Percentiles rank a stretch among this genome's conserved stretches.
Evolutionary conservation across 441 rosid genomes (phyloP).

Genomic region (Euphorbia neoarborescens): DNA sequence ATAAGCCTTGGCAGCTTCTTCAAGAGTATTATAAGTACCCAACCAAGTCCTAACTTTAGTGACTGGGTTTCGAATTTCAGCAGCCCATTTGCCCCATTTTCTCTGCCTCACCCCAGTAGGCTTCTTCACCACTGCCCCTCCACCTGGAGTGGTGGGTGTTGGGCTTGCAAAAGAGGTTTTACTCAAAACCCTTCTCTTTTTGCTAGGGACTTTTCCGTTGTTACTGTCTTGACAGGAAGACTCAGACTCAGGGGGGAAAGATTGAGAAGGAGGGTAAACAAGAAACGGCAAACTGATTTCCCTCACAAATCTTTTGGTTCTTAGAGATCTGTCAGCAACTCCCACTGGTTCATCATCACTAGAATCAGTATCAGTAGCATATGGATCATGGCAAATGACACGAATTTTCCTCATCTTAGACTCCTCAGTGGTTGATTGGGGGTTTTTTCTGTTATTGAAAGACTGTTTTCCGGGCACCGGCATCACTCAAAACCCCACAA

Average conservation of each 20-base stretch:
- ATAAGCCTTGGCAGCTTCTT: slow-evolving; percentile 80
- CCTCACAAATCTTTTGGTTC: slow-evolving; percentile 41
- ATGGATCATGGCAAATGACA: slow-evolving; percentile 63
- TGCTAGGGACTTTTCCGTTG: slow-evolving; percentile 24
- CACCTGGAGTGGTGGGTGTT: not conserved
- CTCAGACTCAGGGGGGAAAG: slow-evolving; percentile 31
- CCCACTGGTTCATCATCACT: slow-evolving; percentile 56
- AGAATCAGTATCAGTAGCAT: slow-evolving; percentile 84
- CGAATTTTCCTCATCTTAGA: slow-evolving; percentile 49
- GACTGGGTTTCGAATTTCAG: slow-evolving; percentile 79
- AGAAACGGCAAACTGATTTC: slow-evolving; percentile 43
- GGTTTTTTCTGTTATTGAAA: slow-evolving; percentile 22
- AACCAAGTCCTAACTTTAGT: slow-evolving; percentile 68
- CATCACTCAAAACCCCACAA: slow-evolving; percentile 36
- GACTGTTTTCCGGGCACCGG: slow-evolving; percentile 28
- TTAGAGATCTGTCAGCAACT: not conserved
- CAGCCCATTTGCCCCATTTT: slow-evolving; percentile 99
- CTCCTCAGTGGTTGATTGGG: slow-evolving; percentile 23
- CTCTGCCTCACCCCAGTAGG: slow-evolving; percentile 81
- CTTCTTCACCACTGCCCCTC: slow-evolving; percentile 14
- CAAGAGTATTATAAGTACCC: slow-evolving; percentile 73
- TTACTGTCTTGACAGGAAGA: slow-evolving; percentile 49
- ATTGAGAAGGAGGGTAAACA: slow-evolving; percentile 17
- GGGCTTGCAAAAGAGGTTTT: slow-evolving; percentile 18
- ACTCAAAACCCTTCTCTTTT: slow-evolving; percentile 27